phyloP scores from a whole-genome alignment of 2,329 filamentous ascomycete genomes.

The Diaporthe vexans region DNA sequence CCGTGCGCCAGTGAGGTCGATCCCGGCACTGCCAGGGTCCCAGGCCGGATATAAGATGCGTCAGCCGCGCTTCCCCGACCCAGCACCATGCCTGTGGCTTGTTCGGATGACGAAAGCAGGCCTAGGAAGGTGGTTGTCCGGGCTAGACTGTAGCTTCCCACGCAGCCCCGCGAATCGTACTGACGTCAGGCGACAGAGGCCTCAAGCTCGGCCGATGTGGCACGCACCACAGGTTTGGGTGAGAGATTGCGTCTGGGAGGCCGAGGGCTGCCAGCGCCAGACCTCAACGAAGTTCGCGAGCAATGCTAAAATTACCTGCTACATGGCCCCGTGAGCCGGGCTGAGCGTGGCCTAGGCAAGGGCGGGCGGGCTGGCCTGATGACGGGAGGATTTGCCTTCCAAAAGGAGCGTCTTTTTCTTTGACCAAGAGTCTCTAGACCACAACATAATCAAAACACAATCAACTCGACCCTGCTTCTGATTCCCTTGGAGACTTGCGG shows the following conservation, averaged over 20 bases:
- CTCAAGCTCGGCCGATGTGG: slow-evolving; percentile 18
- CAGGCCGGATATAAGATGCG: slow-evolving; percentile 2
- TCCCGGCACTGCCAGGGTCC: slow-evolving; percentile 4
- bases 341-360: slow-evolving; percentile 19
- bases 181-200: slow-evolving; percentile 37
- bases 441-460: slow-evolving; percentile 9
- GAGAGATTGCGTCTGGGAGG: background rate
- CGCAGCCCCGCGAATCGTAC: slow-evolving; percentile 28
- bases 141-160: slow-evolving; percentile 1
- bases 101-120: slow-evolving; percentile 23
- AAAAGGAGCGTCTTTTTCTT: background rate
- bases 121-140: background rate
- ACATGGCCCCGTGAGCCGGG: background rate
- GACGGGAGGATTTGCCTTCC: slow-evolving; percentile 24
- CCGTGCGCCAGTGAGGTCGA: background rate
- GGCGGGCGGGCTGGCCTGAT: slow-evolving; percentile 29
- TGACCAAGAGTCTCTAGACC: background rate
- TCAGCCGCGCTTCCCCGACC: slow-evolving; percentile 1
- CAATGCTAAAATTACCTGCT: slow-evolving; percentile 18
- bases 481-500: background rate
- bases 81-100: background rate
- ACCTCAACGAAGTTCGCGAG: slow-evolving; percentile 9
- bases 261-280: background rate
- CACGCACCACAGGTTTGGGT: background rate
- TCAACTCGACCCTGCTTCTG: too few relatives aligned